Base-by-base conservation (phyloP, 768 basidiomycete species). In the Russula abietina region DNA sequence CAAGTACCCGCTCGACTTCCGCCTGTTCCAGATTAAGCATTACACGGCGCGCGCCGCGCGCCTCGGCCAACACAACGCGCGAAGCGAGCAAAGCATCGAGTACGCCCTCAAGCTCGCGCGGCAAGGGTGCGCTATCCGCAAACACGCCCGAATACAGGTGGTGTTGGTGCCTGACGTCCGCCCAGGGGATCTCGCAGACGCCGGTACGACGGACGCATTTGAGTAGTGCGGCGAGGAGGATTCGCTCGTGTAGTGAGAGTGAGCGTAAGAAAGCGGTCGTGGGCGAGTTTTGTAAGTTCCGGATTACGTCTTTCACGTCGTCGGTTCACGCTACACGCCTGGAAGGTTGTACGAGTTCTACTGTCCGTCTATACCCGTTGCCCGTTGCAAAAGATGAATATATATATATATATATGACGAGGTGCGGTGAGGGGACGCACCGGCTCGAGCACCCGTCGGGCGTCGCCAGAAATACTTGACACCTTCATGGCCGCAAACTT, bases 361-460 rank as follows among this genome's bases (percentile, higher is more conserved):
- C 91, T 0, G 91, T 86, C 0, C 93, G 88, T 68, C 90, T 91
- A 60, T 16, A 39, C 16, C 16, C 24, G 1, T 22, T 36, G 12
- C 3, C 43, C n/a, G 24, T 26, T n/a, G 16, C 3, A 22, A 39
- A 14, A 28, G n/a, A n/a, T n/a, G n/a, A n/a, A n/a, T n/a, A n/a
- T n/a, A n/a, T n/a, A n/a, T n/a, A n/a, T n/a, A n/a, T n/a, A n/a
- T n/a, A n/a, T n/a, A n/a, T n/a, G n/a, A n/a, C n/a, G n/a, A 28
- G 24, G 26, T 36, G 28, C 5, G 16, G 14, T 39, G 14, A 16
- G 38, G 36, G 55, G 46, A 74, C 79, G 55, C 62, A 89, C 86
- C 95, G 80, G 75, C 93, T 99, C 97, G 61, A 99, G 78, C 6
- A 95, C 90, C 33, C 95, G 80, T 57, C 97, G 79, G 0, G 97